phyloP scores from a whole-genome alignment of 495 filamentous ascomycete genomes.

The Podospora fimiseda region DNA sequence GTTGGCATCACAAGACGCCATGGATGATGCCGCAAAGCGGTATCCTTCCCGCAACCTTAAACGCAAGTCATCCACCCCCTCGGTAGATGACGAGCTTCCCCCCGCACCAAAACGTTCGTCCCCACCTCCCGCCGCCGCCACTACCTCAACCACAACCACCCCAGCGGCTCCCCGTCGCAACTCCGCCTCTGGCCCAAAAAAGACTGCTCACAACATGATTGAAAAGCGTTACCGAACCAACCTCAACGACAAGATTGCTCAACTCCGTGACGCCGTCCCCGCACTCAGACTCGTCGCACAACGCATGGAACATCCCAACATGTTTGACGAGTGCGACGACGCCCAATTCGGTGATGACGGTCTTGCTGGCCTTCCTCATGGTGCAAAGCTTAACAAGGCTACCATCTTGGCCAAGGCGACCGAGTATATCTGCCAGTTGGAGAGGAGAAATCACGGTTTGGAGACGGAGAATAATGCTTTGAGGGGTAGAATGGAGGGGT shows the following conservation, averaged over 20 bases:
- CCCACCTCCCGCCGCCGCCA: constrained; percentile 6
- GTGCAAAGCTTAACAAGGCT: constrained; percentile 41
- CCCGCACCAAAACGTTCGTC: constrained; percentile 5
- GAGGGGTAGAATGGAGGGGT: constrained; percentile 55
- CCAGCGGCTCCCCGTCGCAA: not conserved
- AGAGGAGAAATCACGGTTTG: constrained; percentile 64
- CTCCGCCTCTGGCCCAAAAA: constrained; percentile 17
- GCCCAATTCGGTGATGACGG: constrained; percentile 6
- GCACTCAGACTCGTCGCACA: constrained; percentile 32
- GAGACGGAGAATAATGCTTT: constrained; percentile 68
- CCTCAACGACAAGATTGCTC: constrained; percentile 45
- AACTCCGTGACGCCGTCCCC: constrained; percentile 42
- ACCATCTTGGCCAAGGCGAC: constrained; percentile 80
- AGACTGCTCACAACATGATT: constrained; percentile 44
- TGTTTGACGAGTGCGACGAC: constrained; percentile 15
- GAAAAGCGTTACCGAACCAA: constrained; percentile 47
- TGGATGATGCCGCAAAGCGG: constrained; percentile 9
- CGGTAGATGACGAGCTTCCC: constrained; percentile 14
- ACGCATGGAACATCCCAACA: constrained; percentile 4
- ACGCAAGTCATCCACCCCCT: constrained; percentile 22
- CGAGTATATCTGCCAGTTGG: constrained; percentile 81
- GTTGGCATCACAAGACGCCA: not conserved
- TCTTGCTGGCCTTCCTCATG: constrained; percentile 9
- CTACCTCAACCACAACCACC: not conserved
- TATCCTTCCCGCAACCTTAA: constrained; percentile 22